phyloP scores from a whole-genome alignment of 2,329 filamentous ascomycete genomes.

The Chrysoporthe austroafricana region DNA sequence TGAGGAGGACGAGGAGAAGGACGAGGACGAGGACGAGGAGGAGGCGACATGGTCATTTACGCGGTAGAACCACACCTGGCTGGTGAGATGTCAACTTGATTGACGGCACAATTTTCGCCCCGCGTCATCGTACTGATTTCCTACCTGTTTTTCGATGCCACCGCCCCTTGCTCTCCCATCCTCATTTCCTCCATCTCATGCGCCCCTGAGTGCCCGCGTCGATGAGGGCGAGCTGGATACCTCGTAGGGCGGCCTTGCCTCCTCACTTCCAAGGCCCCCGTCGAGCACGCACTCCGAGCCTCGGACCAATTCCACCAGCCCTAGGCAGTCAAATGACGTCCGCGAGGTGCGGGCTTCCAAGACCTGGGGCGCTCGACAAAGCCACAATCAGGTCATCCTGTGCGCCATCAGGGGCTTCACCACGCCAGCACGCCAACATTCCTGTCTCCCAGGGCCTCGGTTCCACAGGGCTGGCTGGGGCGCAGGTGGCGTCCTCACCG shows the following conservation, averaged over 20 bases:
- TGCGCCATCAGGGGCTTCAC: neutral
- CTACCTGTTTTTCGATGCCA: neutral
- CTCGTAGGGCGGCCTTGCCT: neutral
- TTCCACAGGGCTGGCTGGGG: neutral
- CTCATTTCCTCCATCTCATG: conserved; percentile 3
- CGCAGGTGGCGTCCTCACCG: neutral
- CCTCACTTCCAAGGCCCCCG: neutral
- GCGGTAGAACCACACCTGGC: neutral
- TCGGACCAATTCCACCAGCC: neutral
- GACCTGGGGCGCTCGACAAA: neutral
- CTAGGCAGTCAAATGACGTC: neutral
- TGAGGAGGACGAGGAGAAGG: neutral
- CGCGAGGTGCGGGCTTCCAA: neutral
- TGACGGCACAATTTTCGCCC: neutral
- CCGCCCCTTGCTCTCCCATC: neutral
- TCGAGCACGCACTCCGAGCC: neutral
- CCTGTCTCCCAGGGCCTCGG: neutral
- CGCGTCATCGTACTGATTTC: neutral
- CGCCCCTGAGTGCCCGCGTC: neutral
- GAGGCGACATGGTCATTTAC: neutral
- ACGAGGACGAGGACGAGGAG: neutral
- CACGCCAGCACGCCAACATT: neutral
- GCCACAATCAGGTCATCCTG: conserved; percentile 1
- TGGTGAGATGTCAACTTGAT: neutral
- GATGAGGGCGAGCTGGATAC: neutral